These are phyloP conservation scores for Paramecium biaurelia DNA, from an alignment of 73 alveolate species.

Conservation along the genomic window DNA sequence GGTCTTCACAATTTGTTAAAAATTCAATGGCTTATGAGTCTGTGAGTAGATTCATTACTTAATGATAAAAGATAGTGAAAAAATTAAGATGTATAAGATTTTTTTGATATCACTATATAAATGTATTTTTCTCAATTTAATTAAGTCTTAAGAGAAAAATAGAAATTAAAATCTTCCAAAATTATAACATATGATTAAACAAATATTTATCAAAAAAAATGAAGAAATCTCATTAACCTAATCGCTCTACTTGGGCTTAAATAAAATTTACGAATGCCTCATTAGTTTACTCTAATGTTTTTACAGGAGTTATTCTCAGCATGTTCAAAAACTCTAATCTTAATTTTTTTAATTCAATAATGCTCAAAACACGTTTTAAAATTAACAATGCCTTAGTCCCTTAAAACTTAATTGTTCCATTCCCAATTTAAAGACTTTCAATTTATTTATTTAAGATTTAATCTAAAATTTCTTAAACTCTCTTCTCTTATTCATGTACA, in stretches of 20 bases:
- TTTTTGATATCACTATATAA: neutral
- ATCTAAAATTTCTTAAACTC: slow-evolving; percentile 76
- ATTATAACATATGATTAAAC: neutral
- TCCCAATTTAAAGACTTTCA: slow-evolving; percentile 50
- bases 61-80: neutral
- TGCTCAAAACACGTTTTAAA: neutral
- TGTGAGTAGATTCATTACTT: neutral
- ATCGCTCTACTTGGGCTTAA: neutral
- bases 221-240: neutral
- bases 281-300: neutral
- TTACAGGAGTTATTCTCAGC: neutral
- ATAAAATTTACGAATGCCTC: slow-evolving; percentile 21
- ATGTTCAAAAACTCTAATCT: slow-evolving; percentile 32
- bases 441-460: slow-evolving; percentile 73
- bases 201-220: neutral
- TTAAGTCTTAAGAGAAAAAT: neutral
- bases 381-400: neutral
- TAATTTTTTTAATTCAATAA: neutral
- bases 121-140: neutral
- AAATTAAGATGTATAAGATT: neutral
- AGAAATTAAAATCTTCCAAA: neutral
- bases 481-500: slow-evolving; percentile 84
- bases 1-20: neutral
- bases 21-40: neutral
- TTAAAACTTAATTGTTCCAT: slow-evolving; percentile 11